A percentile compares a stretch with the other conserved stretches of the same genome.
phyloP scores from a whole-genome alignment of 2,329 filamentous ascomycete species.

The Colletotrichum gloeosporioides region DNA sequence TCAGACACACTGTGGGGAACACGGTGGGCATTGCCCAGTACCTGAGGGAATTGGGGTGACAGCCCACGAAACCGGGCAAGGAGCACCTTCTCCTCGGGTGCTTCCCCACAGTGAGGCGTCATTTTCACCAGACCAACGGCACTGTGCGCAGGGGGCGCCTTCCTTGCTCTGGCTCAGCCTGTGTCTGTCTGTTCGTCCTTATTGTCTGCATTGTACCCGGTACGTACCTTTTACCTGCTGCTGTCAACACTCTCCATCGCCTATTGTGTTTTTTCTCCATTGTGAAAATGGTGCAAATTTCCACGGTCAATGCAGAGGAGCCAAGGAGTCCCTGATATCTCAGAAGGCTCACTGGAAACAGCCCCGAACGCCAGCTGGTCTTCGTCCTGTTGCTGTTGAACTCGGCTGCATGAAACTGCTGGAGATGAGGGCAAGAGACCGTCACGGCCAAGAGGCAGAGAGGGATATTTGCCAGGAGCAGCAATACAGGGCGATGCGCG shows the following conservation, averaged over 20 bases:
- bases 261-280: neutral
- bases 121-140: neutral
- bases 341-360: neutral
- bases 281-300: conserved; percentile 8
- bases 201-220: neutral
- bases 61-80: neutral
- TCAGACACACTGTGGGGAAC: neutral
- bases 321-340: neutral
- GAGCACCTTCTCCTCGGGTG: neutral
- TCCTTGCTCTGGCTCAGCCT: neutral
- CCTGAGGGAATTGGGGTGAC: neutral
- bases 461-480: neutral
- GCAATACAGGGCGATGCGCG: neutral
- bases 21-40: neutral
- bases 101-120: conserved; percentile 1
- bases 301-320: conserved; percentile 13
- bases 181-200: neutral
- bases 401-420: neutral
- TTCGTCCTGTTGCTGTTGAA: neutral
- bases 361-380: neutral
- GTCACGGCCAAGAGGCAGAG: neutral
- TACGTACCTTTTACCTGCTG: neutral
- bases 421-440: neutral
- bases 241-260: neutral
- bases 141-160: neutral